These are phyloP conservation scores for Wickerhamiella azyma DNA, from an alignment of 805 yeast species.

Conservation along the genomic window DNA sequence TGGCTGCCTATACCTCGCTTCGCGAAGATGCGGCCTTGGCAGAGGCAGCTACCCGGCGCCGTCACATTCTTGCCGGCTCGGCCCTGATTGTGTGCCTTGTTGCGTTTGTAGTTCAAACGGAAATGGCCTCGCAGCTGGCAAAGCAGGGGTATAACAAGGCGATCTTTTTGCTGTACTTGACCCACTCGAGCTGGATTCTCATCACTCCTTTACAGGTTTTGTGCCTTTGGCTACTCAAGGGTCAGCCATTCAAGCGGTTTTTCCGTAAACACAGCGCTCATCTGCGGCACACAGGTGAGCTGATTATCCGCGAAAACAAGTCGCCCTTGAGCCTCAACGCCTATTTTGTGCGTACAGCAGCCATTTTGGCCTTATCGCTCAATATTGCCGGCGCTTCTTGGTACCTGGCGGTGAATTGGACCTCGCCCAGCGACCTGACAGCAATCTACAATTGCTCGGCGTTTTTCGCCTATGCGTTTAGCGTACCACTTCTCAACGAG, in stretches of 20 bases:
- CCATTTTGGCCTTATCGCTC: slow-evolving; percentile 40
- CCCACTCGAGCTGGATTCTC: slow-evolving; percentile 68
- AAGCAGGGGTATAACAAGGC: slow-evolving; percentile 52
- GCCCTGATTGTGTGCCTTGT: slow-evolving; percentile 38
- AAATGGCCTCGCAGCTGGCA: slow-evolving; percentile 58
- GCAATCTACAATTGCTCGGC: slow-evolving; percentile 88
- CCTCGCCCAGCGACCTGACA: slow-evolving; percentile 75
- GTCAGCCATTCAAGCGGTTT: slow-evolving; percentile 9
- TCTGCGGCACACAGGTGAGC: slow-evolving; percentile 13
- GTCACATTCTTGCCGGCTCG: slow-evolving; percentile 32
- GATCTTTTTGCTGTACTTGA: slow-evolving; percentile 40
- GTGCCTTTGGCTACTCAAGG: slow-evolving; percentile 28
- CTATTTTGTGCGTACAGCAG: slow-evolving; percentile 34
- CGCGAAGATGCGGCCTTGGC: slow-evolving; percentile 4
- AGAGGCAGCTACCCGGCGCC: slow-evolving; percentile 19
- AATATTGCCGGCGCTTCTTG: slow-evolving; percentile 71
- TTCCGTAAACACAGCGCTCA: slow-evolving; percentile 13
- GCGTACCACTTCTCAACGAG: slow-evolving; percentile 61
- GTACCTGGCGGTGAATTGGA: slow-evolving; percentile 70
- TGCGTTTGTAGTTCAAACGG: slow-evolving; percentile 69
- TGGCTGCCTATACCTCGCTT: slow-evolving; percentile 5
- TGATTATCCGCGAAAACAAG: slow-evolving; percentile 12
- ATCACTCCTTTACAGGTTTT: slow-evolving; percentile 59
- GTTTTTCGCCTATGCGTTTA: slow-evolving; percentile 74
- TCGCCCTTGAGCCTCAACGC: slow-evolving; percentile 7